Evolutionary conservation across 176 grass and related monocot genomes (phyloP), one percentile per base, ranked within the genome.

Genomic region (Carex scoparia): DNA sequence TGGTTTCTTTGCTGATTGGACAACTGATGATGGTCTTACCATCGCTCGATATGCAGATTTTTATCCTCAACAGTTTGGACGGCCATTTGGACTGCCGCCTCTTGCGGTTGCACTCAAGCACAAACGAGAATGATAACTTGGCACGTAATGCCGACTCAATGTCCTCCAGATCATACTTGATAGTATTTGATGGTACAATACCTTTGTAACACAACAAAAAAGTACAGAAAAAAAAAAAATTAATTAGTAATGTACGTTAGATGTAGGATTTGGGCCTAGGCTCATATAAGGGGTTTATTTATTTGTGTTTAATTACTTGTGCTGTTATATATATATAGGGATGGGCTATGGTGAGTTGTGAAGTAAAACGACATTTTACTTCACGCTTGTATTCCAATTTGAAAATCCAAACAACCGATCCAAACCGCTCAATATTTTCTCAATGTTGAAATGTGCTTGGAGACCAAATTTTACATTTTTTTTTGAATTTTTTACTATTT

Each of bases 1-100:
- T 88, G 3, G 28, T 66, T 35, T 28, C 55, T 40, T 40, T 83
- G 58, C 81, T 67, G 68, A 49, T 51, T 2, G 86, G 86, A 38
- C 86, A 88, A 3, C 15, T 42, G 59, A 88, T 88, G 42, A 88
- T 38, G 63, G 2, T 58, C 59, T 66, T 46, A 5, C 42, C 61
- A 15, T 88, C 11, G 10, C 23, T 10, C 3, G 86, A 88, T 31
- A 88, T 32, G 18, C 86, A 88, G 81, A 84, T 77, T 75, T 66
- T 84, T 23, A 82, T 49, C 59, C 63, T 67, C 11, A 48, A 66
- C 44, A 82, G 59, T 67, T 82, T 18, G 59, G 67, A 49, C 8
- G 1, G 37, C 42, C 42, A 7, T 44, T 44, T 7, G 42, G 42
- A 64, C 27, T 15, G 3, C 1, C 9, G 7, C 16, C 1, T 9